Evolutionary conservation across 2,329 filamentous ascomycete genomes (phyloP).

Genomic region (Corinectria fuckeliana): DNA sequence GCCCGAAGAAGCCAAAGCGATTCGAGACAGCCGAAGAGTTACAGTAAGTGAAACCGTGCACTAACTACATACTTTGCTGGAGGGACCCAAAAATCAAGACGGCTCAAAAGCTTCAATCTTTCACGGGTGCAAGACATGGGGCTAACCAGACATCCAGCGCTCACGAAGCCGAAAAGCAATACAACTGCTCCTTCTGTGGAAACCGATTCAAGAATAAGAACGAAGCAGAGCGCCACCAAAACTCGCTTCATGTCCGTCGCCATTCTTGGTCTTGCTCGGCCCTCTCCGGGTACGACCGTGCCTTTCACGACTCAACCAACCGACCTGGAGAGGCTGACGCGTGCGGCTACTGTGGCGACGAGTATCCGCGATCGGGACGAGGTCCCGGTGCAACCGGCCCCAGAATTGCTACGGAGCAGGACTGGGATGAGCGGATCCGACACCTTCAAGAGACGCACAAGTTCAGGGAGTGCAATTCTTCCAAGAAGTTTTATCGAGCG

Average conservation of each 20-base stretch:
- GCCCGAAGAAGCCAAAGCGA: constrained; percentile 95
- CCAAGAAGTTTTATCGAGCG: constrained; percentile 96
- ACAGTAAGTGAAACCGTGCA: constrained; percentile 77
- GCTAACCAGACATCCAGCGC: constrained; percentile 59
- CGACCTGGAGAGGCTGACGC: constrained; percentile 74
- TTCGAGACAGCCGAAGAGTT: constrained; percentile 87
- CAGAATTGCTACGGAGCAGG: constrained; percentile 71
- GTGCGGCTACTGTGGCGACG: constrained; percentile 95
- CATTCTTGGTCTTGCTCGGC: constrained; percentile 98
- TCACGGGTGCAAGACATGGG: not conserved
- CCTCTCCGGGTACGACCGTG: constrained; percentile 76
- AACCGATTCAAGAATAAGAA: constrained; percentile 99
- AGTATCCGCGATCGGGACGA: constrained; percentile 69
- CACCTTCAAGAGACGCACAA: constrained; percentile 94
- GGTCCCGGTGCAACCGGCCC: constrained; percentile 45
- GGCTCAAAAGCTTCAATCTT: no score
- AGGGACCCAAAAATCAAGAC: no score
- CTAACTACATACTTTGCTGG: no score
- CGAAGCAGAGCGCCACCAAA: constrained; percentile 94
- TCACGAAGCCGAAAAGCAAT: constrained; percentile 95
- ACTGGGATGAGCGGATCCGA: constrained; percentile 86
- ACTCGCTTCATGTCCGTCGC: constrained; percentile 87
- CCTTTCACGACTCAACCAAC: constrained; percentile 82
- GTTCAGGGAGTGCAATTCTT: constrained; percentile 96
- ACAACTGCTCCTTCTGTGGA: constrained; percentile 88